Base-by-base conservation (phyloP, 176 grass and related monocot genomes). In the Oryza punctata region DNA sequence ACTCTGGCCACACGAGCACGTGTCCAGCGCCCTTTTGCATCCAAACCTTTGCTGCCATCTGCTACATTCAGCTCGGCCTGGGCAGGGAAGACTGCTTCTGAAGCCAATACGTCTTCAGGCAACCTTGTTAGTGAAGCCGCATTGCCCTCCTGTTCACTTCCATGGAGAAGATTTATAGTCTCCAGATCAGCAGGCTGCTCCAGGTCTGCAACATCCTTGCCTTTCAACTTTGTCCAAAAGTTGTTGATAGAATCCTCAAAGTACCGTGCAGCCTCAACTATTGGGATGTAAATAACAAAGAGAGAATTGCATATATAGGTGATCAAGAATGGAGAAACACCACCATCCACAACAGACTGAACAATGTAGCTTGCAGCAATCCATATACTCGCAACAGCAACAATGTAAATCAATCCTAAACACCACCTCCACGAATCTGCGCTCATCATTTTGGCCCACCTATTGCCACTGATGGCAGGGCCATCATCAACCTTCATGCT, bases 341-440 rank as follows among this genome's bases (percentile, higher is more conserved):
- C 96, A 1, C 54, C 85, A 71, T 99, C 96, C 43, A 99, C 96
- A 10, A 99, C 96, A 64, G 96, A 99, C 79, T 99, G 96, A 47
- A 99, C 96, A 14, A 99, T 96, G 89, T 96, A 99, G 86, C 96
- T 99, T 11, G 96, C 96, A 27, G 93, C 91, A 59, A 99, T 99
- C 96, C 96, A 99, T 83, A 99, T 96, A 32, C 54, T 43, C 2
- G 96, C 96, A 32, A 99, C 91, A 78, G 91, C 87, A 50, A 99
- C 72, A 14, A 99, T 92, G 88, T 99, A 99, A 67, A 96, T 83
- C 85, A 99, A 69, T 14, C 96, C 96, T 7, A 99, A 79, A 60
- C 77, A 89, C 96, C 96, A 99, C 67, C 85, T 85, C 91, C 87
- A 90, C 15, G 91, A 89, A 29, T 94, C 52, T 10, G 79, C 64